A percentile compares a stretch with the other conserved stretches of the same genome.
Conservation (phyloP, 1,284 basidiomycete genomes). For the Austroboletus niveus region DNA sequence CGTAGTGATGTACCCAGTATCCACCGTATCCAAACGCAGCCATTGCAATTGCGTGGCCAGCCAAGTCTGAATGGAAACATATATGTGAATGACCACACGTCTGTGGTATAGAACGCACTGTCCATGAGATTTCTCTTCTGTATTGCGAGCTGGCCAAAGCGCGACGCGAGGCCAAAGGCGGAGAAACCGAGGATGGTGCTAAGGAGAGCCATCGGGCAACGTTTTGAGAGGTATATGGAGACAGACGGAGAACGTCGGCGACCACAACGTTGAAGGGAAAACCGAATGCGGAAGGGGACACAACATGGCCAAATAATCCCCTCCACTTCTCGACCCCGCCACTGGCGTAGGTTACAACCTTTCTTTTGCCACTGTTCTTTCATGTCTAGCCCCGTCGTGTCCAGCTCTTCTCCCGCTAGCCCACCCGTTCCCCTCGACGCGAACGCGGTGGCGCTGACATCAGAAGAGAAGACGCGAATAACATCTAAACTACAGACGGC, state of each 20-base stretch:
- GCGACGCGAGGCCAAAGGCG: slow-evolving; percentile 71
- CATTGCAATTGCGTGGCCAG: slow-evolving; percentile 65
- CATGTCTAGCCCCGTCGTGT: slow-evolving; percentile 15
- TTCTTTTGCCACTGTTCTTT: not conserved
- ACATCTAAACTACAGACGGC: slow-evolving; percentile 57
- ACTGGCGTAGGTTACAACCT: not conserved
- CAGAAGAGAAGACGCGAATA: slow-evolving; percentile 27
- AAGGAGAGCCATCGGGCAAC: slow-evolving; percentile 60
- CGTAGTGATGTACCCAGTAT: slow-evolving; percentile 69
- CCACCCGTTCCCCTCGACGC: slow-evolving; percentile 18
- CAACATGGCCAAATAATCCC: slow-evolving; percentile 29
- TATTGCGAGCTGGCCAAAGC: slow-evolving; percentile 80
- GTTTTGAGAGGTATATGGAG: slow-evolving; percentile 1
- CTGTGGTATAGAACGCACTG: slow-evolving; percentile 47
- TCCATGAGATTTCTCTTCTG: slow-evolving; percentile 66
- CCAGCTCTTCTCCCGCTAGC: not conserved
- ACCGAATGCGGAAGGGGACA: slow-evolving; percentile 10
- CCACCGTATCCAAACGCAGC: slow-evolving; percentile 62
- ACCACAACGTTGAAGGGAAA: not conserved
- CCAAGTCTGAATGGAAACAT: slow-evolving; percentile 46
- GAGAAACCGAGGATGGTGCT: slow-evolving; percentile 77
- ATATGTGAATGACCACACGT: not conserved
- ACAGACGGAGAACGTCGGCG: slow-evolving; percentile 14
- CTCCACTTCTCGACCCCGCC: not conserved
- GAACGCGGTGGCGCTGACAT: slow-evolving; percentile 20